Percentiles rank a stretch among this genome's conserved stretches.
Conservation (phyloP, 2,329 filamentous ascomycete species). For the Colletotrichum horii region DNA sequence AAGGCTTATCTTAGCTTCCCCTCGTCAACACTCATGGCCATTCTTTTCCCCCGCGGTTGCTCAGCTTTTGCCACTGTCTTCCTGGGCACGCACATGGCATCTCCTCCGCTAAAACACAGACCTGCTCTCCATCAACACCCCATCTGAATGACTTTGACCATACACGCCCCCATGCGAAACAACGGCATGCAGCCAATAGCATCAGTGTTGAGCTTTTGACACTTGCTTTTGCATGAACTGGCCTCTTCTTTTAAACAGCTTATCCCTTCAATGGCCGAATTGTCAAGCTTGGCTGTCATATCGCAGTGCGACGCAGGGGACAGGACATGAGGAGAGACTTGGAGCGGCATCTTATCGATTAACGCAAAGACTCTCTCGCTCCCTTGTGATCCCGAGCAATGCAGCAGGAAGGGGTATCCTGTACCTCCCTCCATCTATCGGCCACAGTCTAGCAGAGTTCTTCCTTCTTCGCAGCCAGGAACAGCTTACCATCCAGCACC, state of each 20-base stretch:
- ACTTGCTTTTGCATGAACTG: conserved; percentile 17
- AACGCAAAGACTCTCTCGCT: conserved; percentile 7
- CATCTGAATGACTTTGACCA: conserved; percentile 4
- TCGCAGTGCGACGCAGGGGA: not conserved
- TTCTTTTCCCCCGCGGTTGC: conserved; percentile 7
- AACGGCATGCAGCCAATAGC: conserved; percentile 4
- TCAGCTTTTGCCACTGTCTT: conserved; percentile 15
- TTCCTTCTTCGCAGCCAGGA: conserved; percentile 1
- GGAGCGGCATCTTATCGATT: conserved; percentile 21
- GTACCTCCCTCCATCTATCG: conserved; percentile 9
- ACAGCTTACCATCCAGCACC: not conserved
- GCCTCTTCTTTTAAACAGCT: not conserved
- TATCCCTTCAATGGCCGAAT: conserved; percentile 2
- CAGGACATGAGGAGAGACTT: not conserved
- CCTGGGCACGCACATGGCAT: conserved; percentile 17
- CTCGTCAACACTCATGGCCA: not conserved
- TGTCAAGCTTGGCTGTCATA: not conserved
- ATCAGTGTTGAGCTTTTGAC: conserved; percentile 1
- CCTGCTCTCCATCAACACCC: conserved; percentile 3
- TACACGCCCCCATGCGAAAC: conserved; percentile 19
- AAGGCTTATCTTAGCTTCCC: not conserved
- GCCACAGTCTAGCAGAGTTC: conserved; percentile 4
- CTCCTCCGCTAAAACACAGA: conserved; percentile 14
- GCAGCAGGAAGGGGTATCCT: conserved; percentile 15
- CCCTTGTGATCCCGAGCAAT: conserved; percentile 11